Evolutionary conservation across 495 filamentous ascomycete genomes (phyloP).

Genomic region (Podospora tetraspora): DNA sequence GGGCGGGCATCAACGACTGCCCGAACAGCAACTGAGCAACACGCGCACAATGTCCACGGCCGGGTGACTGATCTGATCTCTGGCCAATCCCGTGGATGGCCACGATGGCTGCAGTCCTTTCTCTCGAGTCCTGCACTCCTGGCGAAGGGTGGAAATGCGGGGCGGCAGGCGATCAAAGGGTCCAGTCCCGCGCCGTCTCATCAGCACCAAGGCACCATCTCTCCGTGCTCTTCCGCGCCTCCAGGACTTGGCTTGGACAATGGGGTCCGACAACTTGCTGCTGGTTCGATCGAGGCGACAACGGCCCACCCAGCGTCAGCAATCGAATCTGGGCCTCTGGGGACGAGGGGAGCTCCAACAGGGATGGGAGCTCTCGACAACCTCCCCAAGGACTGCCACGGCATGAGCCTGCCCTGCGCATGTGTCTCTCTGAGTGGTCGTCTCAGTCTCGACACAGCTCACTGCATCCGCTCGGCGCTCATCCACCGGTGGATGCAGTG

Average conservation of each 20-base stretch:
- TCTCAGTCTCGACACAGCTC: neutral
- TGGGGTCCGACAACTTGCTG: too few species aligned
- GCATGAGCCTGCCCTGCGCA: neutral
- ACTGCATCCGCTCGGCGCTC: neutral
- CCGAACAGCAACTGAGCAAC: neutral
- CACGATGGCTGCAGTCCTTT: neutral
- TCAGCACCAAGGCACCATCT: neutral
- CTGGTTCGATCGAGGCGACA: neutral
- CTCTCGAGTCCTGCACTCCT: neutral
- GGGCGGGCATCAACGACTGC: neutral
- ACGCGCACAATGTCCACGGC: neutral
- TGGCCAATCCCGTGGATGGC: neutral
- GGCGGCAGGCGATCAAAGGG: neutral
- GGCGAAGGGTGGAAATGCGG: neutral
- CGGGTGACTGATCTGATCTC: neutral
- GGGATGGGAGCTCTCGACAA: slow-evolving; percentile 7
- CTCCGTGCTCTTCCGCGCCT: neutral
- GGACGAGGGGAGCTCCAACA: neutral
- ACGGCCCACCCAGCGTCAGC: neutral
- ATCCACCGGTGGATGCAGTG: neutral
- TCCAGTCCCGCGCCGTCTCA: neutral
- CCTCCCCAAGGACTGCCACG: neutral
- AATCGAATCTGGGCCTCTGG: too few species aligned
- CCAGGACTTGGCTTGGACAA: neutral
- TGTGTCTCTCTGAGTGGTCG: slow-evolving; percentile 6